A percentile compares a stretch with the other conserved stretches of the same genome.
These are phyloP conservation scores for Bremia lactucae DNA, from an alignment of 352 stramenopile species.

Conservation along the genomic window DNA sequence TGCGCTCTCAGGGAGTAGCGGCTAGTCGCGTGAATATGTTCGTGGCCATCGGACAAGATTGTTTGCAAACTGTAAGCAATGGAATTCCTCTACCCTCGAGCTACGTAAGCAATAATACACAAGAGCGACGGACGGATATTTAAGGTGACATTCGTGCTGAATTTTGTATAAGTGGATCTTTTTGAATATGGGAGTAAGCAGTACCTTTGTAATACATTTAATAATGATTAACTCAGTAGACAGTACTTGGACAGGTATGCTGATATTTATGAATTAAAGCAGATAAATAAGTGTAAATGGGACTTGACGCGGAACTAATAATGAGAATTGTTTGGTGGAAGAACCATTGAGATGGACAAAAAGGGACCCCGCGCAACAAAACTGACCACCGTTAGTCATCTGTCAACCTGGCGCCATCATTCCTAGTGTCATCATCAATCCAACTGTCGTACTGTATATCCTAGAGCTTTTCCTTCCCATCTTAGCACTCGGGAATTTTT, in stretches of 20 bases:
- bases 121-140: constrained; percentile 57
- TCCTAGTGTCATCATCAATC: not conserved
- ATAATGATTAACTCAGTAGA: no score
- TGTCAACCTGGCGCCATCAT: not conserved
- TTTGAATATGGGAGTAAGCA: constrained; percentile 1
- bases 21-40: constrained; percentile 38
- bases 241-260: no score
- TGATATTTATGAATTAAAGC: no score
- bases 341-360: no score
- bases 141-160: no score
- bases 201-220: not conserved
- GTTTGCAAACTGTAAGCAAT: constrained; percentile 13
- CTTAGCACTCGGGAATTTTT: constrained; percentile 8
- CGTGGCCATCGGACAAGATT: constrained; percentile 35
- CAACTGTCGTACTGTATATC: not conserved
- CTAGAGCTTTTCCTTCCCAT: no score
- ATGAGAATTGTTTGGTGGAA: no score
- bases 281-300: no score
- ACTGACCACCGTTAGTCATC: not conserved
- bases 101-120: constrained; percentile 50
- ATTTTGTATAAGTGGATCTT: constrained; percentile 3
- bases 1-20: constrained; percentile 38
- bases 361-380: no score
- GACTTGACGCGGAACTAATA: no score
- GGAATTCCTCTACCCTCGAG: constrained; percentile 5